Evolutionary conservation across 2,329 filamentous ascomycete genomes (phyloP), one percentile per base, ranked within the genome.

Genomic region (Ceratocystis huliohia): DNA sequence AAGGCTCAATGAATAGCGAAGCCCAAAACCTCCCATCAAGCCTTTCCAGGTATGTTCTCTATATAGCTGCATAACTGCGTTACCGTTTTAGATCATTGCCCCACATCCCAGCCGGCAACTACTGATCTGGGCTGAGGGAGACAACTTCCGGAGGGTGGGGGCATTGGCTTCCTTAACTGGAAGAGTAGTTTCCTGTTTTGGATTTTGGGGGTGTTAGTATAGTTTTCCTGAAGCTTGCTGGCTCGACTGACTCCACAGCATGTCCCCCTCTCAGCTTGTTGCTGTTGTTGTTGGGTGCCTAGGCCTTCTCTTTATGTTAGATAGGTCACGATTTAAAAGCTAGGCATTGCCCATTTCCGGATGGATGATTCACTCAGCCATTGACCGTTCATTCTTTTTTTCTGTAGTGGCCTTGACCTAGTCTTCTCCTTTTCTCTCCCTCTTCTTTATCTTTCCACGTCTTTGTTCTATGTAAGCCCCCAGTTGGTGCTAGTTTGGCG

Each of bases 331-430:
- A 59, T 33, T 59, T 59, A 59, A 59, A 59, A 33, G 53, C 53
- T 59, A 13, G 53, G n/a, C 28, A 13, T 59, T 25, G 53, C 22
- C 53, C 53, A 28, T 33, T 59, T 59, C 53, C 53, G 53, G 25
- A 33, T 4, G 8, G 20, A n/a, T 28, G 2, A 13, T 41, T 53
- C 1, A 25, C 48, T 25, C 20, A 25, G 46, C 6, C 7, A 50
- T 8, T 50, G 46, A 22, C 7, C n/a, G 46, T 50, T 53, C 22
- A 53, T 65, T 68, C 45, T 67, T 63, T 66, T 65, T 61, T 67
- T 48, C 63, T 61, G 45, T 62, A 41, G 30, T 28, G 4, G 15
- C 30, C 15, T 30, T 66, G 53, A 37, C 53, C 41, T 20, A 65
- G 67, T 64, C 50, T 65, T 20, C 48, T 68, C n/a, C 53, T 30